Base-by-base conservation (phyloP, 345 rosid genomes). In the Cardamine chenopodiifolia region DNA sequence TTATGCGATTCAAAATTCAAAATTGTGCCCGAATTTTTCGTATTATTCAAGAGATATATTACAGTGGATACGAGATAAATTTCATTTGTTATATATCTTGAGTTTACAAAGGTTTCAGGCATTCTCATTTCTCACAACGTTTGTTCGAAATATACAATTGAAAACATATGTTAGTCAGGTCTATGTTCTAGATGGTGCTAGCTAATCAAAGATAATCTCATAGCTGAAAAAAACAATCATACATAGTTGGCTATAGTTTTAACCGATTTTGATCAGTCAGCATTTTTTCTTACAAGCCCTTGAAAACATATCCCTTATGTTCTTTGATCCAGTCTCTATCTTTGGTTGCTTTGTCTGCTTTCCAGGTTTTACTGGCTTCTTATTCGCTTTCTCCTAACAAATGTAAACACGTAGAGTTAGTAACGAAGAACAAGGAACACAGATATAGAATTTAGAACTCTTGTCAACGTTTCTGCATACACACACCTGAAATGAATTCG, bases 301-400 rank as follows among this genome's bases (percentile, higher is more conserved):
- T 73, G 82, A 66, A 63, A 93, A 93, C 98, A 94, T 91, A 44
- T 91, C 98, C 78, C 70, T 88, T 66, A 91, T 91, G 81, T 86
- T 91, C 81, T 71, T 79, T 62, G 95, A 91, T 73, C 87, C 90
- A 2, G 91, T 87, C 90, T 87, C 97, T 29, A 82, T 34, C 79
- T 87, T 91, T 3, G 84, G 85, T 79, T 83, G 89, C 73, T 88
- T 90, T 39, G 82, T 70, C 81, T 81, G 91, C 81, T 75, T 90
- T 50, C 79, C 84, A 66, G 23, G 85, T 79, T 75, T 90, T 37
- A 78, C 84, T 56, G 22, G 65, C 81, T 81, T 91, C 52, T 59
- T 85, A 8, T 77, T 88, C 14, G 42, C 52, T 65, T 55, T 82
- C 78, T 87, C 96, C 93, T 89, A 79, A 48, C 14, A 68, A 71